Conservation (phyloP, 2,329 filamentous ascomycete genomes). For the Exophiala calicioides region DNA sequence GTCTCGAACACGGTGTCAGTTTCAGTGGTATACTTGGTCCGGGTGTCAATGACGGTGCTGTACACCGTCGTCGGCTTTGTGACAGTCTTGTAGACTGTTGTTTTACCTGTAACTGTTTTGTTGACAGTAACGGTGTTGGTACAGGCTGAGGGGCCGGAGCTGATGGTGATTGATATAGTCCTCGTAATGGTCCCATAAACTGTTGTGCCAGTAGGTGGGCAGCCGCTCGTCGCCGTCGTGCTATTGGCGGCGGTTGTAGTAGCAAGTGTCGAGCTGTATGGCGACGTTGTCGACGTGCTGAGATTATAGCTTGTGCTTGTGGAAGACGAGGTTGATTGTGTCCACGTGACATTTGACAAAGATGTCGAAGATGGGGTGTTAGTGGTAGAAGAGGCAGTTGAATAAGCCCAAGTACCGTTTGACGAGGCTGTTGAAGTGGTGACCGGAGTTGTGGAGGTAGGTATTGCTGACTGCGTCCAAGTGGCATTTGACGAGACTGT, state of each 20-base stretch:
- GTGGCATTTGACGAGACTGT: conserved; percentile 5
- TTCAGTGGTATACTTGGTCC: conserved; percentile 4
- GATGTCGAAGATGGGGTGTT: too few relatives aligned
- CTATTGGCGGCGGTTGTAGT: conserved; percentile 10
- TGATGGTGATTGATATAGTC: neutral
- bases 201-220: neutral
- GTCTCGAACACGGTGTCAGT: conserved; percentile 10
- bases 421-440: too few relatives aligned
- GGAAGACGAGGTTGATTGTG: too few relatives aligned
- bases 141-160: neutral
- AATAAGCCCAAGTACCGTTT: too few relatives aligned
- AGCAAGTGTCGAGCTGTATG: conserved; percentile 3
- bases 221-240: conserved; percentile 9
- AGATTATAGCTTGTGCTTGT: too few relatives aligned
- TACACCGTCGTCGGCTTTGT: neutral
- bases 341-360: too few relatives aligned
- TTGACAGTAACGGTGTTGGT: conserved; percentile 1
- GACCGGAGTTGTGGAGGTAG: too few relatives aligned
- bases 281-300: neutral
- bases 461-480: too few relatives aligned
- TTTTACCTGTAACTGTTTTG: too few relatives aligned
- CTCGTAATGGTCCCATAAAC: neutral
- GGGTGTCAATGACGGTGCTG: conserved; percentile 1
- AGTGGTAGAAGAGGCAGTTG: too few relatives aligned
- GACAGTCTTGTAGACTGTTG: neutral